Evolutionary conservation across 768 basidiomycete genomes (phyloP), one percentile per base, ranked within the genome.

Genomic region (Collybia mongolica): DNA sequence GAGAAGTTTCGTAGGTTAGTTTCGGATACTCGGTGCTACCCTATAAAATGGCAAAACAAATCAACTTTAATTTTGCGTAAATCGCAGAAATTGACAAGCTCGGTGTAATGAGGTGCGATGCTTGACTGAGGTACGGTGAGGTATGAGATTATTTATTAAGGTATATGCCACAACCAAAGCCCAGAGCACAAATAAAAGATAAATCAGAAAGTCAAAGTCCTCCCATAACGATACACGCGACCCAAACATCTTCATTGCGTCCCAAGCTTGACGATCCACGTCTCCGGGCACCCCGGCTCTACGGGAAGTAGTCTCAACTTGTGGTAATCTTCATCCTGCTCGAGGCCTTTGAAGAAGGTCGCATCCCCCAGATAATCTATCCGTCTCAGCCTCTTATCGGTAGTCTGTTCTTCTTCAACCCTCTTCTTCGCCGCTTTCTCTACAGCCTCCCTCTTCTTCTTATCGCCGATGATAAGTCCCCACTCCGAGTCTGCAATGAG

Each of bases 401-500:
- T 61, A 14, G 65, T 69, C 41, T 56, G 58, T 47, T 74, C 70
- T 4, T 44, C 53, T 5, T 76, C 74, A 5, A 64, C 48, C 49
- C 85, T 68, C 51, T 72, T 75, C 65, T 76, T 81, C 46, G 73
- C 75, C 2, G 82, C 75, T 44, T 67, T 74, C 57, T 81, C 75
- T 14, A 84, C 72, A 17, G 55, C 54, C 54, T 76, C 76, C 46
- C 63, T 68, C 52, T 60, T 61, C 49, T 72, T 71, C 62, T 72
- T 73, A 39, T 81, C 75, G 22, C 48, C 59, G 5, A 74, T 59
- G 15, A 80, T 67, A 40, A 83, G 65, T 0, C 81, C 84, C 85
- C 86, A 88, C 57, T 88, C 87, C 3, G 84, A 84, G 51, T 88
- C 84, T 1, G 54, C 73, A 17, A 89, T 69, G 6, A 72, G 74